phyloP scores from a whole-genome alignment of 2,329 filamentous ascomycete genomes.

The Sphaerulina vaccinii region DNA sequence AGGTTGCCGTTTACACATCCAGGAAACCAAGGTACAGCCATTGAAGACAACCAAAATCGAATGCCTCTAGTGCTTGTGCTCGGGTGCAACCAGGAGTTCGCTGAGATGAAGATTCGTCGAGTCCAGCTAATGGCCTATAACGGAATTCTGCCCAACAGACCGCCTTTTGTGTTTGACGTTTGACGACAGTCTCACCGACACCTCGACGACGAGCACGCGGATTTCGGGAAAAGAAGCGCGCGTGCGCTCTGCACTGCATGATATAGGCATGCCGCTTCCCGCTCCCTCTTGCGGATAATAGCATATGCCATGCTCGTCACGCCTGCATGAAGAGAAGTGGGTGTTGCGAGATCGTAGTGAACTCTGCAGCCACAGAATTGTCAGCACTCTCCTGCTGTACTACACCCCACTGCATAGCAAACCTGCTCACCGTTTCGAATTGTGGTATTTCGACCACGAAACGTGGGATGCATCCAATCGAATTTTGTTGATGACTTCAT shows the following conservation, averaged over 20 bases:
- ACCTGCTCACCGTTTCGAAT: background rate
- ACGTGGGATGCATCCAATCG: background rate
- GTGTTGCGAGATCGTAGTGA: too few species aligned
- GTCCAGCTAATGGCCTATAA: background rate
- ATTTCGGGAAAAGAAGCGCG: background rate
- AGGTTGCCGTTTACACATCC: background rate
- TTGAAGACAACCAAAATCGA: background rate
- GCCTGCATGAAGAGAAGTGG: background rate
- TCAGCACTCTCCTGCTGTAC: background rate
- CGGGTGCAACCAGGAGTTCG: background rate
- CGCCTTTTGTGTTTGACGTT: conserved; percentile 1
- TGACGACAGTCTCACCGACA: background rate
- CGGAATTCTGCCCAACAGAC: background rate
- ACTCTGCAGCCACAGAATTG: background rate
- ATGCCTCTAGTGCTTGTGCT: background rate
- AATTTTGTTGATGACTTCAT: background rate
- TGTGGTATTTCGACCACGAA: background rate
- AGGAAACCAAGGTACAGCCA: conserved; percentile 8
- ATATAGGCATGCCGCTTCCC: background rate
- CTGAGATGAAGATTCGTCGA: background rate
- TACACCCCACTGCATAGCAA: background rate
- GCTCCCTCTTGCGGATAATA: background rate
- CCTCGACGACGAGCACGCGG: background rate
- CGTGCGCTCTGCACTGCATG: background rate
- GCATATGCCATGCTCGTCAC: background rate